Base-by-base conservation (phyloP, 2,329 filamentous ascomycete genomes). In the Escovopsis sp. region DNA sequence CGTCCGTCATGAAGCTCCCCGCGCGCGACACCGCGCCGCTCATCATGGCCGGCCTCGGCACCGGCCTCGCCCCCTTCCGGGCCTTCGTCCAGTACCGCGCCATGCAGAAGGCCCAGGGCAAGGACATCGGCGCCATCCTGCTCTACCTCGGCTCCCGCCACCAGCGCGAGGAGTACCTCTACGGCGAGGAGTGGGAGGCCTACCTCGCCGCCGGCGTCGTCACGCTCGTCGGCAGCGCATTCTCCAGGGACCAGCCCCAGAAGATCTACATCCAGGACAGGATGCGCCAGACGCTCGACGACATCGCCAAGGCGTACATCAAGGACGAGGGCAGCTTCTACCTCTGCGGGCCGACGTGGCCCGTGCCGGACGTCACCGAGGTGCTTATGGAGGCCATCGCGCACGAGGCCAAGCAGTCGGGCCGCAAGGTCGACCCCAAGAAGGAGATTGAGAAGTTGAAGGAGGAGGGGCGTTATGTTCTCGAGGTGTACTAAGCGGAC, bases 251-350 rank as follows among this genome's bases (percentile, higher is more conserved):
- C 60, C 91, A 98, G 73, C 83, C 85, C 12, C 74, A 95, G 69
- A 98, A 98, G 79, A 94, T 98, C 51, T 98, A 98, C 66, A 98
- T 98, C 58, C 91, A 98, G 70, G 91, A 98, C 61, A 78, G 88
- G 51, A 98, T 98, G 91, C 74, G 91, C 45, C 74, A 96, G 73
- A 86, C 82, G 1, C 66, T 96, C 46, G 66, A 70, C 37, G 80
- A 91, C 48, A 93, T 98, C 49, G 73, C 86, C 45, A 69, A 87
- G 63, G 83, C 87, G 0, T 96, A 96, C 62, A 77, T 95, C 50
- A 69, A 80, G 55, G 77, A 95, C 51, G 82, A 91, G 54, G 91
- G 91, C 44, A 81, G 82, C 32, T 98, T 98, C 68, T 98, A 98
- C 65, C 80, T 98, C 15, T 98, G 91, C 60, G 91, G 91, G 37